phyloP scores from a whole-genome alignment of 768 basidiomycete genomes.

The Boletus pseudopeckii region DNA sequence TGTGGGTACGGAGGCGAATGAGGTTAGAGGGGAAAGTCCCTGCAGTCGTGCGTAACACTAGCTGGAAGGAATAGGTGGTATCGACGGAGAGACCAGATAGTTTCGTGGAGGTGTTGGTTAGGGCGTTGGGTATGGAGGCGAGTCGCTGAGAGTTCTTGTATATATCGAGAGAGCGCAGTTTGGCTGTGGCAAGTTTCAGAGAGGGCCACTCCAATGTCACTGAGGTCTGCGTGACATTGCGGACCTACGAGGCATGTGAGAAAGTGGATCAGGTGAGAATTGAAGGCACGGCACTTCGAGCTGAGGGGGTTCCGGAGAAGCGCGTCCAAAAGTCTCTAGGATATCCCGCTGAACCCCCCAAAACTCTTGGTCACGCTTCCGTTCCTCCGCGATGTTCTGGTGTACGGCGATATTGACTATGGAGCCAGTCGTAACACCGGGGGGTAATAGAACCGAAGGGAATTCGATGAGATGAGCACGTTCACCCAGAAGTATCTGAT shows the following conservation, averaged over 20 bases:
- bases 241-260: slow-evolving; percentile 48
- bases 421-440: slow-evolving; percentile 88
- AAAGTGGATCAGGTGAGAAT: not conserved
- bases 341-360: slow-evolving; percentile 83
- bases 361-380: slow-evolving; percentile 76
- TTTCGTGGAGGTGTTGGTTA: slow-evolving; percentile 84
- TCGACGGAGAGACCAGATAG: slow-evolving; percentile 77
- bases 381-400: slow-evolving; percentile 82
- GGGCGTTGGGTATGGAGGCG: slow-evolving; percentile 78
- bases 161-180: slow-evolving; percentile 85
- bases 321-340: slow-evolving; percentile 64
- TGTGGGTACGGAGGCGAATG: slow-evolving; percentile 83
- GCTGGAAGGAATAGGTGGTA: slow-evolving; percentile 91
- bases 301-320: slow-evolving; percentile 66
- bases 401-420: slow-evolving; percentile 97
- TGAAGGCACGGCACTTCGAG: slow-evolving; percentile 52
- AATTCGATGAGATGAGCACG: slow-evolving; percentile 97
- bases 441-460: slow-evolving; percentile 90
- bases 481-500: slow-evolving; percentile 85
- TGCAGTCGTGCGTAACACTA: slow-evolving; percentile 88
- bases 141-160: slow-evolving; percentile 89
- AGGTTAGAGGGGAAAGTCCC: slow-evolving; percentile 87
- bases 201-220: slow-evolving; percentile 95
- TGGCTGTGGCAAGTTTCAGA: slow-evolving; percentile 79
- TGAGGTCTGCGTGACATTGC: slow-evolving; percentile 95